Conservation (phyloP, 345 rosid genomes). For the Aquilaria sinensis region DNA sequence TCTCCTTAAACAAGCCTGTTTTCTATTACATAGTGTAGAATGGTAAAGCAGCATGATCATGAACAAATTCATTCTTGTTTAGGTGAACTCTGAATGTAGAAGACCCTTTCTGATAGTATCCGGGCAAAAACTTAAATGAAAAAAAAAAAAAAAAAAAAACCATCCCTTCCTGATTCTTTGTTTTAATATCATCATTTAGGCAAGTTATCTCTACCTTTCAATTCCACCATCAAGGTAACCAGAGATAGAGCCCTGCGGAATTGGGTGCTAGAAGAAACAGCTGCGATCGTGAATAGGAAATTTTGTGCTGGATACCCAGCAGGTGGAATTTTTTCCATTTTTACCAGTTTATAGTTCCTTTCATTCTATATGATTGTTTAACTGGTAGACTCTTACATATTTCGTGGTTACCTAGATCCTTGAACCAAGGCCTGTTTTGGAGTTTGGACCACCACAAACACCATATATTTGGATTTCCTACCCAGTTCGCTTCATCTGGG, state of each 20-base stretch:
- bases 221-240: conserved; percentile 54
- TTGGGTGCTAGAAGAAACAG: conserved; percentile 80
- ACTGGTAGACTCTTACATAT: conserved; percentile 11
- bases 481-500: conserved; percentile 94
- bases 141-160: too few relatives aligned
- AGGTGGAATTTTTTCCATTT: conserved; percentile 36
- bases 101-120: neutral
- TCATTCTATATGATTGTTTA: neutral
- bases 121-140: too few relatives aligned
- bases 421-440: conserved; percentile 70
- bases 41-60: too few relatives aligned
- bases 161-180: neutral
- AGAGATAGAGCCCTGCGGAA: conserved; percentile 84
- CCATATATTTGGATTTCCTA: conserved; percentile 82
- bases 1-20: too few relatives aligned
- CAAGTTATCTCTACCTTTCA: neutral
- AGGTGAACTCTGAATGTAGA: conserved; percentile 1
- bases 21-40: too few relatives aligned
- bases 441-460: conserved; percentile 56
- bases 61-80: too few relatives aligned
- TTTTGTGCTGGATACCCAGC: conserved; percentile 99
- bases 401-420: conserved; percentile 51
- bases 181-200: neutral
- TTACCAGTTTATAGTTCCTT: neutral
- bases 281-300: conserved; percentile 53